A percentile compares a stretch with the other conserved stretches of the same genome.
Evolutionary conservation across 2,329 filamentous ascomycete genomes (phyloP).

Genomic region (Tolypocladium inflatum): DNA sequence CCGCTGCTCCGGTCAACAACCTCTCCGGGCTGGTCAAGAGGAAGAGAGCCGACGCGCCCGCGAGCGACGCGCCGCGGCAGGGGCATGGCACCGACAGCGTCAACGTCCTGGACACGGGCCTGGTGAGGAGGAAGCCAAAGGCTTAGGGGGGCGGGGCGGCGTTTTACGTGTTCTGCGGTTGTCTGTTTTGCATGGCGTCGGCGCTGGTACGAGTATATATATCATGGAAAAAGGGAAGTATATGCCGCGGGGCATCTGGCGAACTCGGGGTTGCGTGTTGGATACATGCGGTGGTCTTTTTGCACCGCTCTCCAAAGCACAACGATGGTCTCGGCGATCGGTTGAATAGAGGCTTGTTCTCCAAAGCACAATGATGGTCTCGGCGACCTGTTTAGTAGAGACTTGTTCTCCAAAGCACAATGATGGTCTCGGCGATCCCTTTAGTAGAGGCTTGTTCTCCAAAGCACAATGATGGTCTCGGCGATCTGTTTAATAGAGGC

Average conservation of each 20-base stretch:
- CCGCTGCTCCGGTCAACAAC: slow-evolving; percentile 29
- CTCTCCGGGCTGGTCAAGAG: slow-evolving; percentile 38
- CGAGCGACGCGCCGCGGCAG: slow-evolving; percentile 6
- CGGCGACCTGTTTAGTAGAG: no score
- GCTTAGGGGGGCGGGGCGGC: slow-evolving; percentile 2
- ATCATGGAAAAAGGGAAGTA: not conserved
- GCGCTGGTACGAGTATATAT: not conserved
- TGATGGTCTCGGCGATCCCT: no score
- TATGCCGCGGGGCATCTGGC: not conserved
- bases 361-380: no score
- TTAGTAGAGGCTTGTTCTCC: no score
- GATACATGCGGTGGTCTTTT: not conserved
- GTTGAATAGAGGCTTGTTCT: not conserved
- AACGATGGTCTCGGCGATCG: no score
- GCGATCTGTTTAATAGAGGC: no score
- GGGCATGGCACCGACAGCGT: slow-evolving; percentile 11
- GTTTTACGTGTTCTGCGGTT: not conserved
- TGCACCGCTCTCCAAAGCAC: not conserved
- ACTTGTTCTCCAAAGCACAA: no score
- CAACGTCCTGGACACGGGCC: slow-evolving; percentile 37
- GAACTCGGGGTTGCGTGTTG: not conserved
- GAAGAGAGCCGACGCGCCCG: slow-evolving; percentile 26
- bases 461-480: no score
- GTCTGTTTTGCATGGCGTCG: not conserved
- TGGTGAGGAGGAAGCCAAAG: slow-evolving; percentile 50